phyloP scores from a whole-genome alignment of 139 green algal genomes.

The Diplosphaera chodatii region DNA sequence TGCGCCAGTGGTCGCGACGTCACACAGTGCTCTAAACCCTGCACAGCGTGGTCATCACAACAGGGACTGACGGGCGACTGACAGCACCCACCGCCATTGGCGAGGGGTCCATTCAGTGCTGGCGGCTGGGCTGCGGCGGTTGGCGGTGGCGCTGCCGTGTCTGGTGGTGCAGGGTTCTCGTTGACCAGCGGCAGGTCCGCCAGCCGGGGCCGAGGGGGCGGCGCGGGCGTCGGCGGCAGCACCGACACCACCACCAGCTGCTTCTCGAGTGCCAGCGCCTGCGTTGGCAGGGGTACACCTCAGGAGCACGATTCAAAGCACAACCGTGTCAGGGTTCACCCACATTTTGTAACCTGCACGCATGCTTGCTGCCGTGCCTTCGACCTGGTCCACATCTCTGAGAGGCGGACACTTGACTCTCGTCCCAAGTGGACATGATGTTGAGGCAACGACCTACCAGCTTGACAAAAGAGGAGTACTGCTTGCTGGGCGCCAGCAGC shows the following conservation, averaged over 20 bases:
- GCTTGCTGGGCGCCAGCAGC: conserved; percentile 61
- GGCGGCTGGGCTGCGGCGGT: background rate
- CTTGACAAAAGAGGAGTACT: conserved; percentile 65
- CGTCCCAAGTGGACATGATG: too few relatives aligned
- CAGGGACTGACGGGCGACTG: too few relatives aligned
- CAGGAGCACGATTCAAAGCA: too few relatives aligned
- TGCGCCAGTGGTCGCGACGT: too few relatives aligned
- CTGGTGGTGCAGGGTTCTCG: conserved; percentile 30
- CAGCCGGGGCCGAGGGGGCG: conserved; percentile 16
- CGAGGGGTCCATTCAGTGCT: background rate
- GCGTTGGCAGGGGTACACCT: background rate
- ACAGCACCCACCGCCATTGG: background rate
- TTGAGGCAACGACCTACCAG: conserved; percentile 30
- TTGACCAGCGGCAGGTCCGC: conserved; percentile 32
- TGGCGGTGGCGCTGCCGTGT: background rate
- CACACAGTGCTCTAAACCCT: too few relatives aligned
- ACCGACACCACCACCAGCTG: conserved; percentile 48
- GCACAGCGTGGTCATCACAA: too few relatives aligned
- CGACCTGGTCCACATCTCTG: too few relatives aligned
- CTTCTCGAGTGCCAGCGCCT: conserved; percentile 39
- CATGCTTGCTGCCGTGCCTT: too few relatives aligned
- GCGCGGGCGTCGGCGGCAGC: conserved; percentile 8
- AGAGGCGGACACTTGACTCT: too few relatives aligned
- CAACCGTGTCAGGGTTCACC: too few relatives aligned
- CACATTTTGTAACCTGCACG: too few relatives aligned